These are phyloP conservation scores for Rhododendron kiyosumense DNA, from an alignment of 148 eudicot species.

Conservation along the genomic window DNA sequence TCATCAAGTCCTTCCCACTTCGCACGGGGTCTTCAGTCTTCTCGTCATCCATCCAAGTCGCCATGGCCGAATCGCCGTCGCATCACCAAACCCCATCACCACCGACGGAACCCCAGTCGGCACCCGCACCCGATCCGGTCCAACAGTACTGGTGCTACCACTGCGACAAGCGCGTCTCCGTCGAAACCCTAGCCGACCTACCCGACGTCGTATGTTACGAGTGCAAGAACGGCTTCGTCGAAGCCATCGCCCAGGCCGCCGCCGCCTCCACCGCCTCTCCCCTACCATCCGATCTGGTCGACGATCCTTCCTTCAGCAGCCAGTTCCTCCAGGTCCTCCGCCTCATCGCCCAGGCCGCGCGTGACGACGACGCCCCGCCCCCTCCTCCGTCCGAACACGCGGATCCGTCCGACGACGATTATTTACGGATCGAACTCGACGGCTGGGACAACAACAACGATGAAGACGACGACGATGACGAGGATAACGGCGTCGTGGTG, in stretches of 20 bases:
- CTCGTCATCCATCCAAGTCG: background rate
- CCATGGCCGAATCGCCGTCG: slow-evolving; percentile 38
- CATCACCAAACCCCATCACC: slow-evolving; percentile 21
- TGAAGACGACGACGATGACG: slow-evolving; percentile 28
- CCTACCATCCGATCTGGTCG: slow-evolving; percentile 16
- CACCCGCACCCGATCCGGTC: slow-evolving; percentile 11
- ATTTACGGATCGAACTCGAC: slow-evolving; percentile 58
- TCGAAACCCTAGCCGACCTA: slow-evolving; percentile 45
- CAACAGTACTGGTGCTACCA: slow-evolving; percentile 76
- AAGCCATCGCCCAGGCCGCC: slow-evolving; percentile 21
- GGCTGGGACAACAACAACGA: slow-evolving; percentile 39
- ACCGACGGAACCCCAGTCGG: slow-evolving; percentile 8
- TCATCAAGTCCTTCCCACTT: background rate
- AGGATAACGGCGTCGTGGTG: slow-evolving; percentile 24
- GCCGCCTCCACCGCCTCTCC: slow-evolving; percentile 11
- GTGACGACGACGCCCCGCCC: slow-evolving; percentile 59
- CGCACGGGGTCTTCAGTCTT: background rate
- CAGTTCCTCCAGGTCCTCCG: slow-evolving; percentile 71
- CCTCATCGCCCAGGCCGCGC: slow-evolving; percentile 59
- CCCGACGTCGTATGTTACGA: slow-evolving; percentile 59
- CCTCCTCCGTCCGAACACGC: slow-evolving; percentile 42
- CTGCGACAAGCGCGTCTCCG: slow-evolving; percentile 64
- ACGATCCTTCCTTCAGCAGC: slow-evolving; percentile 34
- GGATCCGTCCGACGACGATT: slow-evolving; percentile 40
- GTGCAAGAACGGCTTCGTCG: slow-evolving; percentile 82